Evolutionary conservation across 805 yeast species (phyloP).

Genomic region (Lipomyces yamadae): DNA sequence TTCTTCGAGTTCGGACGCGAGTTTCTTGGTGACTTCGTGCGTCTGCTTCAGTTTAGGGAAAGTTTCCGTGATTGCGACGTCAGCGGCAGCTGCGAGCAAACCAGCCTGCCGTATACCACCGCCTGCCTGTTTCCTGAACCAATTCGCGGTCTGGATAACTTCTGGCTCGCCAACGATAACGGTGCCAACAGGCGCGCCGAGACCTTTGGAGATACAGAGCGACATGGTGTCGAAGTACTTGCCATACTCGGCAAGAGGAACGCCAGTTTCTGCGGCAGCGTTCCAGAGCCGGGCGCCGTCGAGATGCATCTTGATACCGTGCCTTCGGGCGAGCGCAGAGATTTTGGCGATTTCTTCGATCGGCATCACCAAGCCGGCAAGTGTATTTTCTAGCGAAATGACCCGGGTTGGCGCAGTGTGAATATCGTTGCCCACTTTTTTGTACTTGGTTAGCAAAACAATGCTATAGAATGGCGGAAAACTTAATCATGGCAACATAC

Average conservation of each 20-base stretch:
- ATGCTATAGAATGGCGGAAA: too few species aligned
- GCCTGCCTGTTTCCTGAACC: conserved; percentile 88
- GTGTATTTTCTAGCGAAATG: conserved; percentile 83
- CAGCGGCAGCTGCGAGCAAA: conserved; percentile 77
- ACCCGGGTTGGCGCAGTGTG: conserved; percentile 88
- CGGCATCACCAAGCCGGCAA: conserved; percentile 83
- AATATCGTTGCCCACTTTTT: conserved; percentile 79
- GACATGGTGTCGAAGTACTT: conserved; percentile 85
- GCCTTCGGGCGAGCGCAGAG: conserved; percentile 66
- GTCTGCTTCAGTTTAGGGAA: conserved; percentile 56
- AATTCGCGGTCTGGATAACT: conserved; percentile 72
- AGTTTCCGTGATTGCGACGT: conserved; percentile 74
- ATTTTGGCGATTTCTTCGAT: conserved; percentile 75
- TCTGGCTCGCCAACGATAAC: conserved; percentile 70
- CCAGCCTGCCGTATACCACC: conserved; percentile 94
- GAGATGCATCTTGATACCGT: conserved; percentile 69
- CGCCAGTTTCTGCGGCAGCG: conserved; percentile 76
- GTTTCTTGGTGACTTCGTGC: conserved; percentile 58
- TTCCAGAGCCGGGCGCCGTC: conserved; percentile 98
- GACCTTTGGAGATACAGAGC: conserved; percentile 82
- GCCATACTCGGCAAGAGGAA: conserved; percentile 72
- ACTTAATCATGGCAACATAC: conserved; percentile 7
- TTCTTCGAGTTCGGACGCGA: conserved; percentile 53
- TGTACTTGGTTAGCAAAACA: conserved; percentile 39
- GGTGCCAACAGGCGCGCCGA: conserved; percentile 94